Evolutionary conservation across 306 rosid species (phyloP).

Genomic region (Myrica gale): DNA sequence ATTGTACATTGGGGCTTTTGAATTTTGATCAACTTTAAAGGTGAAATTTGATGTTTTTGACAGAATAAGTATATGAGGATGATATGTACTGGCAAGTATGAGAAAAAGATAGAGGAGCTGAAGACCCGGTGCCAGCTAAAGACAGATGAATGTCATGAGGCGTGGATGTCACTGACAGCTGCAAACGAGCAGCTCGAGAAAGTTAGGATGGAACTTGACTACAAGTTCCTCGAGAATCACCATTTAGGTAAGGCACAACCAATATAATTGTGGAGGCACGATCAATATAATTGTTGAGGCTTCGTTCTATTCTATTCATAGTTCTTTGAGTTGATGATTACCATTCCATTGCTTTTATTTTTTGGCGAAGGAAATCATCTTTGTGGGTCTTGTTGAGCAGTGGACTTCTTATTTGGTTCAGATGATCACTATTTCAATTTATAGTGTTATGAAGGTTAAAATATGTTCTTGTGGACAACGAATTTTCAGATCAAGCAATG

Average conservation of each 20-base stretch:
- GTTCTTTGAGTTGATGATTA: too few species aligned
- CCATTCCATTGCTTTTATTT: background rate
- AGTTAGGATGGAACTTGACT: conserved; percentile 30
- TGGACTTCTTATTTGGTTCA: background rate
- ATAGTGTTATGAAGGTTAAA: background rate
- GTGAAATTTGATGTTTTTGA: background rate
- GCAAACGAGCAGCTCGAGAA: conserved; percentile 27
- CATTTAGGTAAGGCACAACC: conserved; percentile 23
- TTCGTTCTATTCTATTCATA: too few species aligned
- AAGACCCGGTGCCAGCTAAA: conserved; percentile 23
- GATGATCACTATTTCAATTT: background rate
- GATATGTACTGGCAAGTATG: conserved; percentile 24
- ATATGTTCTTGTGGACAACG: background rate
- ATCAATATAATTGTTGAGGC: background rate
- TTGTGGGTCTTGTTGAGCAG: background rate
- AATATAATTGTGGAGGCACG: background rate
- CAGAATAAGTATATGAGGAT: conserved; percentile 26
- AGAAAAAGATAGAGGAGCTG: conserved; percentile 32
- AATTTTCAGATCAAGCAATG: conserved; percentile 19
- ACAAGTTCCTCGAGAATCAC: conserved; percentile 24
- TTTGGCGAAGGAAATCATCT: background rate
- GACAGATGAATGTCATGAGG: conserved; percentile 33
- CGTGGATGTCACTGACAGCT: conserved; percentile 32
- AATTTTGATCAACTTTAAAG: background rate
- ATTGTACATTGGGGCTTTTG: background rate